Evolutionary conservation across 2,329 filamentous ascomycete genomes (phyloP).

Genomic region (Macrophomina pseudophaseolina): DNA sequence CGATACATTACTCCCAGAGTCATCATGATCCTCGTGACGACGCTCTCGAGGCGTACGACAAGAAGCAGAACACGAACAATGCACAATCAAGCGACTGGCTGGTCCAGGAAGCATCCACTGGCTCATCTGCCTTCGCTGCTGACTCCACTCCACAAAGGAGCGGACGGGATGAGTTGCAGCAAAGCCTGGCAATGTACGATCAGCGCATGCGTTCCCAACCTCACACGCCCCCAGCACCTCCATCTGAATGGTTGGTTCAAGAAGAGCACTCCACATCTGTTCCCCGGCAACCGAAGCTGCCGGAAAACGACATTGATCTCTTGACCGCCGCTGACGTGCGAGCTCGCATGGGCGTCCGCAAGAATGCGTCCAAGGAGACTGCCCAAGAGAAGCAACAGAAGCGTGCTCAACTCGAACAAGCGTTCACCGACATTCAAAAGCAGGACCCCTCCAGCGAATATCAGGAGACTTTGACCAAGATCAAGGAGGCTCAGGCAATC

Average conservation of each 20-base stretch:
- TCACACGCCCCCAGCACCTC: conserved; percentile 6
- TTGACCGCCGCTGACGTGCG: conserved; percentile 50
- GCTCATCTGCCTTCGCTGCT: background rate
- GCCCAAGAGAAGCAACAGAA: conserved; percentile 30
- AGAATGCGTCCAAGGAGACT: conserved; percentile 28
- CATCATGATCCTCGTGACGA: conserved; percentile 21
- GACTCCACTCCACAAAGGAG: background rate
- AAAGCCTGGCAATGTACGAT: conserved; percentile 13
- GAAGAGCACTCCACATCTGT: background rate
- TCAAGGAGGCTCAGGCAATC: conserved; percentile 27
- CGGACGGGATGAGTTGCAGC: conserved; percentile 1
- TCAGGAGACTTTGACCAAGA: background rate
- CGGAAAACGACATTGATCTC: conserved; percentile 47
- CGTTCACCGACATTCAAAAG: conserved; percentile 32
- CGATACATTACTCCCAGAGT: conserved; percentile 11
- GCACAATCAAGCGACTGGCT: conserved; percentile 1
- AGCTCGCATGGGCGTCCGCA: conserved; percentile 47
- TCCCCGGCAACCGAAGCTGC: conserved; percentile 29
- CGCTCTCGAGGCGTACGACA: conserved; percentile 15
- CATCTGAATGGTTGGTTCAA: conserved; percentile 21
- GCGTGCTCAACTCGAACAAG: conserved; percentile 37
- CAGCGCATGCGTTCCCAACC: conserved; percentile 1
- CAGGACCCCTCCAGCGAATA: background rate
- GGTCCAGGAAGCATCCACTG: background rate
- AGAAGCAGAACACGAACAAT: background rate